A percentile compares a stretch with the other conserved stretches of the same genome.
Evolutionary conservation across 202 grass and related monocot species (phyloP).

Genomic region (Digitaria exilis): DNA sequence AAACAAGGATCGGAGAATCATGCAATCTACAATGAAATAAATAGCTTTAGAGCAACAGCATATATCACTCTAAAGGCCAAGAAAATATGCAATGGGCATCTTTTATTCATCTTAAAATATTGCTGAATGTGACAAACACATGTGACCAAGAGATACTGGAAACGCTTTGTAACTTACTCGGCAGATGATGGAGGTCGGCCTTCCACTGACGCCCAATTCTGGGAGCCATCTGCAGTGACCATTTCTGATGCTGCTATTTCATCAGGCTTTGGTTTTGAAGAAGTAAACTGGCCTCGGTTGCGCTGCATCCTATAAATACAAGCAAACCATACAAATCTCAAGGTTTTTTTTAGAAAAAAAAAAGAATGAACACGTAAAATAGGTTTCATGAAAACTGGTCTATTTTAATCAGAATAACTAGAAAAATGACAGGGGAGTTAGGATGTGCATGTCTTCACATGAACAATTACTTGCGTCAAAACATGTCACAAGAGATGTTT

Average conservation of each 20-base stretch:
- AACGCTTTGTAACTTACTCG: constrained; percentile 53
- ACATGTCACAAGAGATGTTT: too few relatives aligned
- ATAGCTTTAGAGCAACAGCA: constrained; percentile 11
- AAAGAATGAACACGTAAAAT: neutral
- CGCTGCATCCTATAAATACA: constrained; percentile 88
- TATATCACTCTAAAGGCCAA: neutral
- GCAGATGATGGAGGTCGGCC: constrained; percentile 83
- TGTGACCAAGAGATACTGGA: constrained; percentile 10
- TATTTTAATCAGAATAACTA: neutral
- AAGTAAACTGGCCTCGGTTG: constrained; percentile 96
- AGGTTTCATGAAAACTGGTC: neutral
- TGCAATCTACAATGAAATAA: constrained; percentile 23
- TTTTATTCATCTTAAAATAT: neutral
- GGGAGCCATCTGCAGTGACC: constrained; percentile 61
- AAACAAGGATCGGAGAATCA: neutral
- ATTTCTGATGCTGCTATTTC: constrained; percentile 50
- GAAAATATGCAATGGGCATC: neutral
- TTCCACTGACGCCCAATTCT: constrained; percentile 78
- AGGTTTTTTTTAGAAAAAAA: too few relatives aligned
- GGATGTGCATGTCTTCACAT: neutral
- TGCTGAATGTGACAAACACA: neutral
- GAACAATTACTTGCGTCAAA: neutral
- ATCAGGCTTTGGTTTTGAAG: constrained; percentile 91
- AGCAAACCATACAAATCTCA: neutral
- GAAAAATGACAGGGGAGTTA: neutral